Percentiles rank a stretch among this genome's conserved stretches.
Evolutionary conservation across 1,139 yeast species (phyloP).

Genomic region (Sugiyamaella sp.): DNA sequence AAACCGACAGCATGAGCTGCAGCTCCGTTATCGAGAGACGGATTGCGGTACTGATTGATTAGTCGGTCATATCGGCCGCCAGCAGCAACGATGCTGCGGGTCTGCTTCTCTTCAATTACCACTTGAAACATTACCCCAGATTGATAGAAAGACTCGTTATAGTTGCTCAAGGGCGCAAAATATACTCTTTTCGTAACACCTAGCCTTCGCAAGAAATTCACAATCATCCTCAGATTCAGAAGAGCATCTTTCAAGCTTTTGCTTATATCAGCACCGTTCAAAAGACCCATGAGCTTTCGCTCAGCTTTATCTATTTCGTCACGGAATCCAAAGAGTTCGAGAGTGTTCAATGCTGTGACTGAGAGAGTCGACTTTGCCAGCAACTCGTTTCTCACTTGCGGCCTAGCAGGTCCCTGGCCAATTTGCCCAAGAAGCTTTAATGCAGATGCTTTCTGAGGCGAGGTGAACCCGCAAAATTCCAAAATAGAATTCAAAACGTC

Average conservation of each 20-base stretch:
- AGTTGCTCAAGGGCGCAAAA: slow-evolving; percentile 76
- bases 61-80: slow-evolving; percentile 91
- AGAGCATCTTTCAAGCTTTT: slow-evolving; percentile 65
- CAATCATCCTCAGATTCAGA: slow-evolving; percentile 59
- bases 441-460: slow-evolving; percentile 68
- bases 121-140: slow-evolving; percentile 90
- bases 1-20: slow-evolving; percentile 79
- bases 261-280: slow-evolving; percentile 67
- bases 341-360: slow-evolving; percentile 77
- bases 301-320: slow-evolving; percentile 67
- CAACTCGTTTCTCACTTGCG: slow-evolving; percentile 65
- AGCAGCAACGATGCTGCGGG: slow-evolving; percentile 63
- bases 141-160: slow-evolving; percentile 74
- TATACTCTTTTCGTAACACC: slow-evolving; percentile 58
- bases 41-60: slow-evolving; percentile 62
- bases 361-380: slow-evolving; percentile 75
- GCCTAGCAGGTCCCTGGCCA: slow-evolving; percentile 68
- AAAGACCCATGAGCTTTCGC: slow-evolving; percentile 61
- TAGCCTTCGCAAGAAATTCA: slow-evolving; percentile 56
- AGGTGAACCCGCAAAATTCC: slow-evolving; percentile 76
- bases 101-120: slow-evolving; percentile 54
- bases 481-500: slow-evolving; percentile 75
- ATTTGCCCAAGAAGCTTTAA: slow-evolving; percentile 72
- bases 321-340: slow-evolving; percentile 77
- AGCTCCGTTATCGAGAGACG: slow-evolving; percentile 47